These are phyloP conservation scores for Colletotrichum eremochloae DNA, from an alignment of 2,329 filamentous ascomycete genomes.

Conservation along the genomic window DNA sequence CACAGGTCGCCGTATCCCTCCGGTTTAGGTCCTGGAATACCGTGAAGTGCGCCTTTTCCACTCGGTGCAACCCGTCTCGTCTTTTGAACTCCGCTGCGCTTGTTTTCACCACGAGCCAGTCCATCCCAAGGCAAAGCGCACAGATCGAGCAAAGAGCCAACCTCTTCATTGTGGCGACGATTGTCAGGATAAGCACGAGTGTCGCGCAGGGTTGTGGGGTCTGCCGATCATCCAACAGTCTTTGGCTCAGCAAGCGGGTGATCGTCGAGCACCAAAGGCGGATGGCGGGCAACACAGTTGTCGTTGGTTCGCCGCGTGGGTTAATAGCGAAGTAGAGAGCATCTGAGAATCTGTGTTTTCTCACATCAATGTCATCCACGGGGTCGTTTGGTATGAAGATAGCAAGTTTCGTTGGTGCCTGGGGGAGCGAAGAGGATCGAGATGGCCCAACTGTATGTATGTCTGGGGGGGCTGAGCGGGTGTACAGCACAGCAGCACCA, in stretches of 20 bases:
- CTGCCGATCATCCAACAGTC: constrained; percentile 22
- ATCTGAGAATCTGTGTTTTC: neutral
- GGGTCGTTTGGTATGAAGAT: constrained; percentile 24
- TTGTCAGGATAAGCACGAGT: constrained; percentile 9
- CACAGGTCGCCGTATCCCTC: constrained; percentile 45
- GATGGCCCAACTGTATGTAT: constrained; percentile 32
- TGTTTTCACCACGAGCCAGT: neutral
- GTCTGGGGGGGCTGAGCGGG: constrained; percentile 39
- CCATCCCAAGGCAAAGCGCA: constrained; percentile 15
- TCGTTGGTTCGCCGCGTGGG: neutral
- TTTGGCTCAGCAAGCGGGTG: constrained; percentile 17
- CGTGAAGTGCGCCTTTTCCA: constrained; percentile 47
- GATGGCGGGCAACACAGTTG: neutral
- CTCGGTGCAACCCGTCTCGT: constrained; percentile 50
- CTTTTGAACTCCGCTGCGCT: constrained; percentile 48
- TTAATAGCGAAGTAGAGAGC: neutral
- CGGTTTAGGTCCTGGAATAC: constrained; percentile 27
- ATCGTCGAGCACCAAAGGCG: neutral
- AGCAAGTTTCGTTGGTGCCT: constrained; percentile 33
- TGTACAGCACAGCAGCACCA: constrained; percentile 35
- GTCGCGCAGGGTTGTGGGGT: neutral
- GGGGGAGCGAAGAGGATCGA: constrained; percentile 26
- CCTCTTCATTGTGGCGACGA: constrained; percentile 15
- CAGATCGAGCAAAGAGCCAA: constrained; percentile 26
- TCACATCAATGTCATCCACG: neutral